Evolutionary conservation across 2,329 filamentous ascomycete species (phyloP), one percentile per base, ranked within the genome.

Genomic region (Lachnellula subtilissima): DNA sequence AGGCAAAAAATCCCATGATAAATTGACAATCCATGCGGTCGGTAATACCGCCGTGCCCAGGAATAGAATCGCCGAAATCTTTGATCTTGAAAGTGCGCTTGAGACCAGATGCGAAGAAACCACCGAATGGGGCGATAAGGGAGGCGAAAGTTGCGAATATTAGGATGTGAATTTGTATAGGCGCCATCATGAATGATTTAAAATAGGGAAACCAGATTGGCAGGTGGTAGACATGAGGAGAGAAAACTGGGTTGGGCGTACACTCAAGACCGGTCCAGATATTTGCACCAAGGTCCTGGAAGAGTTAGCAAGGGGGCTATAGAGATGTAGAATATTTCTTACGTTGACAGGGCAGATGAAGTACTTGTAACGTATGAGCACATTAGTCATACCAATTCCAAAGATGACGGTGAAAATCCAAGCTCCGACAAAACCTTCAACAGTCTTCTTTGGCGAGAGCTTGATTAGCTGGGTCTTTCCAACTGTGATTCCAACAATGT

Each of bases 61-160:
- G 94, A 65, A 99, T 99, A 1, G 91, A 96, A 74, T 99, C 90
- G 64, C 94, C 94, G 75, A 99, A 99, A 76, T 99, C 94, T 80
- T 99, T 99, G 80, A 99, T 95, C 78, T 99, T 97, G 78, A 99
- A 99, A 4, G 93, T 97, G 32, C 94, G 89, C 82, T 99, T 99
- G 56, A 99, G 82, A 0, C 94, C 94, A 2, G 92, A 97, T 4
- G 94, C 94, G 71, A 99, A 99, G 82, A 99, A 99, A 32, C 94
- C 94, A 55, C 94, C 94, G 68, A 99, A 99, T 2, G 94, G 94
- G 8, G 94, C 94, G 66, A 99, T 96, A 39, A 99, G 81, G 4
- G 93, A 97, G 48, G 94, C 94, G 68, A 99, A 99, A 0, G 91
- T 91, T 15, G 91, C 91, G 67, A 97, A 87, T 52, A 90, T 81